Evolutionary conservation across 2,329 filamentous ascomycete genomes (phyloP).

Genomic region (Arthrobotrys iridis): DNA sequence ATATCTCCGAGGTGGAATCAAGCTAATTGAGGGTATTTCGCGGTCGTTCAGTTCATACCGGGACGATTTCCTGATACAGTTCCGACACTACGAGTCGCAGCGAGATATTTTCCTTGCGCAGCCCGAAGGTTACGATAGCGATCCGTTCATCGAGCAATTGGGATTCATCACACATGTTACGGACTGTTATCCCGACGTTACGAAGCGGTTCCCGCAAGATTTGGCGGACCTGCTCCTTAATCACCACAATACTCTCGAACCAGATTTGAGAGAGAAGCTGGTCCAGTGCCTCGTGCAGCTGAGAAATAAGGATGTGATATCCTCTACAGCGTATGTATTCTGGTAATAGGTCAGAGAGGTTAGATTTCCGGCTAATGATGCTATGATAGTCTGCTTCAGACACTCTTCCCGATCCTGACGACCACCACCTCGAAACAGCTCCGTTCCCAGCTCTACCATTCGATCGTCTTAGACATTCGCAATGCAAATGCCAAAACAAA

Average conservation of each 20-base stretch:
- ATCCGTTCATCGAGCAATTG: conserved; percentile 86
- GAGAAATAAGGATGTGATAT: conserved; percentile 88
- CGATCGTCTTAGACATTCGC: conserved; percentile 90
- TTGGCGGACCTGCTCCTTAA: conserved; percentile 81
- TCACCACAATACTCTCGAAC: conserved; percentile 83
- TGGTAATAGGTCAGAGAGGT: conserved; percentile 37
- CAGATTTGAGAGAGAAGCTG: conserved; percentile 90
- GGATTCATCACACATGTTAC: conserved; percentile 93
- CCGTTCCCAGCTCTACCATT: conserved; percentile 82
- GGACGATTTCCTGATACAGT: conserved; percentile 87
- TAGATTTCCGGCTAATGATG: conserved; percentile 25
- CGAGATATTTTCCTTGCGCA: conserved; percentile 89
- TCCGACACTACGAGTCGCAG: conserved; percentile 89
- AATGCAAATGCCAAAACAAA: conserved; percentile 85
- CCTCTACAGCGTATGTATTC: conserved; percentile 72
- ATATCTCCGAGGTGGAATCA: neutral
- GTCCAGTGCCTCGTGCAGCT: conserved; percentile 88
- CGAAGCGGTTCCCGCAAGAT: conserved; percentile 78
- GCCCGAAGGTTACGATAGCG: conserved; percentile 74
- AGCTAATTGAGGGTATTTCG: conserved; percentile 11
- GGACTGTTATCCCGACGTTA: conserved; percentile 88
- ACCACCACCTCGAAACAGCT: conserved; percentile 92
- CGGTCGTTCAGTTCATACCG: conserved; percentile 75
- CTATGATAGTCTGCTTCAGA: conserved; percentile 73
- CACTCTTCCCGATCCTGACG: conserved; percentile 92